phyloP scores from a whole-genome alignment of 1,284 basidiomycete genomes.

The Peniophora sp. region DNA sequence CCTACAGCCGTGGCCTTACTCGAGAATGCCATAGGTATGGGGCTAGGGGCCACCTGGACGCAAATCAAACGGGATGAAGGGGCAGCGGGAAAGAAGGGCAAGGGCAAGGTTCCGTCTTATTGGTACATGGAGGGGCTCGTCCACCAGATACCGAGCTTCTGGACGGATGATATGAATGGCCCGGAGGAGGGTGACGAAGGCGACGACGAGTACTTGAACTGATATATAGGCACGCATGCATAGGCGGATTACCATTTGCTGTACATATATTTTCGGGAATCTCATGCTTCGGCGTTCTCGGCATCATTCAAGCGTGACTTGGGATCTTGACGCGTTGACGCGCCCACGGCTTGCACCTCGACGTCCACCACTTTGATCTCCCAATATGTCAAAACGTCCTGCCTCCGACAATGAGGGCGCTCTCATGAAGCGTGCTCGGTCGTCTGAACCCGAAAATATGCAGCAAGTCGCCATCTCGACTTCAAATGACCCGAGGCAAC shows the following conservation, averaged over 20 bases:
- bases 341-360: neutral
- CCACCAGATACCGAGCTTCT: constrained; percentile 11
- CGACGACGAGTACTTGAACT: no score
- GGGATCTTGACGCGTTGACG: no score
- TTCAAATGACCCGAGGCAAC: constrained; percentile 58
- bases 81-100: constrained; percentile 20
- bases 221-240: no score
- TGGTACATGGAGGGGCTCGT: constrained; percentile 36
- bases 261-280: no score
- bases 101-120: constrained; percentile 12
- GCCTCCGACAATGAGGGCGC: constrained; percentile 45
- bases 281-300: no score
- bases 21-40: constrained; percentile 36
- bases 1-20: constrained; percentile 35
- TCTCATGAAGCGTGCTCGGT: constrained; percentile 59
- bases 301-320: no score
- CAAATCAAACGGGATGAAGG: constrained; percentile 38
- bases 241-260: no score
- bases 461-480: constrained; percentile 73
- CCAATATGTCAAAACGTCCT: constrained; percentile 63
- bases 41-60: constrained; percentile 51
- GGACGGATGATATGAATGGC: neutral
- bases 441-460: constrained; percentile 40
- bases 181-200: neutral
- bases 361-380: neutral